Percentiles rank a stretch among this genome's conserved stretches.
Conservation (phyloP, 805 yeast species). For the Candida ponderosae region DNA sequence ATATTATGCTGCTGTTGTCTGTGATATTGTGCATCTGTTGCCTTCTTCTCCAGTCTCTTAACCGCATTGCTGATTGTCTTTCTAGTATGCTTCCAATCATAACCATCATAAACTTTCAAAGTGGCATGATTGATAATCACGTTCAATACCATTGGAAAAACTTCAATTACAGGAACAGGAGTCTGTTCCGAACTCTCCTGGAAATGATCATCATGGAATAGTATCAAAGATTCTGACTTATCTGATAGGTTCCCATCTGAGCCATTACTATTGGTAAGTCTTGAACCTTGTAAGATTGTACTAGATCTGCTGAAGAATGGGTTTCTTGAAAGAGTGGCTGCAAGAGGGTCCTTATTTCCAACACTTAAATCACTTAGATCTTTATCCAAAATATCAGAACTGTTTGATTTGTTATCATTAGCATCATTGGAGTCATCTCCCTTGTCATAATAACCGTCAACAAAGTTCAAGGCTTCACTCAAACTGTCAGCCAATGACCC, state of each 20-base stretch:
- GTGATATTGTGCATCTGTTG: slow-evolving; percentile 21
- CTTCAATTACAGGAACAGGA: neutral
- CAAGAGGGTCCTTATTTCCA: slow-evolving; percentile 2
- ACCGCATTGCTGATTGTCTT: slow-evolving; percentile 58
- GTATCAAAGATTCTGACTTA: slow-evolving; percentile 10
- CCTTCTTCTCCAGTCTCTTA: slow-evolving; percentile 47
- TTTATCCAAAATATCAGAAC: slow-evolving; percentile 20
- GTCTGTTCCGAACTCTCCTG: slow-evolving; percentile 2
- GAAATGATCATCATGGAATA: slow-evolving; percentile 20
- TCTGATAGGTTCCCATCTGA: too few species aligned
- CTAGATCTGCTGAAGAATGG: slow-evolving; percentile 8
- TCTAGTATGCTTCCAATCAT: slow-evolving; percentile 82
- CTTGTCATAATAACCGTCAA: slow-evolving; percentile 19
- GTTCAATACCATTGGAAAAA: slow-evolving; percentile 11
- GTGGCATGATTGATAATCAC: slow-evolving; percentile 28
- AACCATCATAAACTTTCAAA: slow-evolving; percentile 74
- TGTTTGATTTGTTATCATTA: neutral
- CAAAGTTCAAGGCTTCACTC: slow-evolving; percentile 12
- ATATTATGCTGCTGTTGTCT: neutral
- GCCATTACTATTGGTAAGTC: neutral
- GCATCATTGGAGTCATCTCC: slow-evolving; percentile 3
- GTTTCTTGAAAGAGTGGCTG: slow-evolving; percentile 4
- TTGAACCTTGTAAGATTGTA: neutral
- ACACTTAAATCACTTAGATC: slow-evolving; percentile 22
- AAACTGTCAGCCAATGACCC: neutral